These are phyloP conservation scores for Lactarius sanguifluus DNA, from an alignment of 768 basidiomycete species.

Conservation along the genomic window DNA sequence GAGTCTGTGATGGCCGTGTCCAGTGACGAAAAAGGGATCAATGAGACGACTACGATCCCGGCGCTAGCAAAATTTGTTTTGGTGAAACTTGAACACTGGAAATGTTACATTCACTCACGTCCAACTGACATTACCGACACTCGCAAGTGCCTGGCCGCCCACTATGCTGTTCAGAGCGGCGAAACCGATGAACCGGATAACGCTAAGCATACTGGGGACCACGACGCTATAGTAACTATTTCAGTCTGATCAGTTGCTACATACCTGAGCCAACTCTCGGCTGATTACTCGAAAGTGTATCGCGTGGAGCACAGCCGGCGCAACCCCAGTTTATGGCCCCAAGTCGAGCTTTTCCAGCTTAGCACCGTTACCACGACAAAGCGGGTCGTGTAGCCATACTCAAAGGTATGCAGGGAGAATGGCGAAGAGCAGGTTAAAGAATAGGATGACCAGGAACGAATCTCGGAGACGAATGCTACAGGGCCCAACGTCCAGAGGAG, in stretches of 20 bases:
- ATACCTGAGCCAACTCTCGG: slow-evolving; percentile 9
- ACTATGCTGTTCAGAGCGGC: slow-evolving; percentile 59
- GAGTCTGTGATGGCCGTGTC: slow-evolving; percentile 1
- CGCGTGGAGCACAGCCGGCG: slow-evolving; percentile 79
- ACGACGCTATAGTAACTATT: slow-evolving; percentile 57
- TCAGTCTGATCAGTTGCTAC: slow-evolving; percentile 9
- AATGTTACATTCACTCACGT: slow-evolving; percentile 38
- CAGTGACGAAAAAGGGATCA: slow-evolving; percentile 55
- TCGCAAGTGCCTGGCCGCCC: slow-evolving; percentile 59
- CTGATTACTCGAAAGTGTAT: slow-evolving; percentile 53
- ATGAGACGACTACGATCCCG: slow-evolving; percentile 75
- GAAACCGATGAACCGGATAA: slow-evolving; percentile 55
- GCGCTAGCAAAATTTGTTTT: slow-evolving; percentile 37
- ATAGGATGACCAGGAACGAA: slow-evolving; percentile 46
- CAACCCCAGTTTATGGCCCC: slow-evolving; percentile 77
- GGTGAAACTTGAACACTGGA: not conserved
- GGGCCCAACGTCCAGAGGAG: slow-evolving; percentile 51
- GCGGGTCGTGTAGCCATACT: slow-evolving; percentile 14
- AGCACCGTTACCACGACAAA: not conserved
- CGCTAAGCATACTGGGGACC: slow-evolving; percentile 47
- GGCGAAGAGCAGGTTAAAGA: slow-evolving; percentile 47
- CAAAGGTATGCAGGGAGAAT: slow-evolving; percentile 47
- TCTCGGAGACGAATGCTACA: slow-evolving; percentile 44
- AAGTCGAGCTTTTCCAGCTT: slow-evolving; percentile 49
- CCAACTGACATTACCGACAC: slow-evolving; percentile 52